These are phyloP conservation scores for Calonectria honghensis DNA, from an alignment of 2,329 filamentous ascomycete genomes.

Conservation along the genomic window DNA sequence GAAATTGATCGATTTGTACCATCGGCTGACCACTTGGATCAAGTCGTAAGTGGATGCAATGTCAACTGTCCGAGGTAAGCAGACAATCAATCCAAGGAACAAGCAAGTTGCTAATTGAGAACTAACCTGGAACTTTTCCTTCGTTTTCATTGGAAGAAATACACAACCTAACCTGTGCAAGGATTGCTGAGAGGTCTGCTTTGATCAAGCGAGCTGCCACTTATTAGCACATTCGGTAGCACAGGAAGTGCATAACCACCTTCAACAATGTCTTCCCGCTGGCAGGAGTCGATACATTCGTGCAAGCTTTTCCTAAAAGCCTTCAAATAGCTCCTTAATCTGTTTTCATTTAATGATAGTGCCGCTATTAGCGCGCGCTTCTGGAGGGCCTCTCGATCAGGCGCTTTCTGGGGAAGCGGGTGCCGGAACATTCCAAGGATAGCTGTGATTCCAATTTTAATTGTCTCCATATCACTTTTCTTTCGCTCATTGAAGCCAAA, in stretches of 20 bases:
- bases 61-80: neutral
- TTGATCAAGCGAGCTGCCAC: conserved; percentile 8
- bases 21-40: conserved; percentile 1
- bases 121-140: neutral
- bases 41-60: neutral
- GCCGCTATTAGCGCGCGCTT: neutral
- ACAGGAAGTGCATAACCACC: neutral
- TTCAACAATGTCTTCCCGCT: conserved; percentile 11
- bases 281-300: neutral
- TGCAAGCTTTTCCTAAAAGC: neutral
- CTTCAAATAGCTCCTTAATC: conserved; percentile 17
- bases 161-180: neutral
- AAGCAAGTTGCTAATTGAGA: no score
- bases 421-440: conserved; percentile 22
- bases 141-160: neutral
- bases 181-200: neutral
- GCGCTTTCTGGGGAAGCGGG: neutral
- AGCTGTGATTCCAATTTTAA: neutral
- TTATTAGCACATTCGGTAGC: neutral
- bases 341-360: neutral
- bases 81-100: neutral
- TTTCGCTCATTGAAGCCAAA: conserved; percentile 26
- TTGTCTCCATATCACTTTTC: neutral
- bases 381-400: neutral
- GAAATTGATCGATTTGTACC: conserved; percentile 11